A percentile compares a stretch with the other conserved stretches of the same genome.
phyloP scores from a whole-genome alignment of 2,329 filamentous ascomycete species.

The Xylaria multiplex region DNA sequence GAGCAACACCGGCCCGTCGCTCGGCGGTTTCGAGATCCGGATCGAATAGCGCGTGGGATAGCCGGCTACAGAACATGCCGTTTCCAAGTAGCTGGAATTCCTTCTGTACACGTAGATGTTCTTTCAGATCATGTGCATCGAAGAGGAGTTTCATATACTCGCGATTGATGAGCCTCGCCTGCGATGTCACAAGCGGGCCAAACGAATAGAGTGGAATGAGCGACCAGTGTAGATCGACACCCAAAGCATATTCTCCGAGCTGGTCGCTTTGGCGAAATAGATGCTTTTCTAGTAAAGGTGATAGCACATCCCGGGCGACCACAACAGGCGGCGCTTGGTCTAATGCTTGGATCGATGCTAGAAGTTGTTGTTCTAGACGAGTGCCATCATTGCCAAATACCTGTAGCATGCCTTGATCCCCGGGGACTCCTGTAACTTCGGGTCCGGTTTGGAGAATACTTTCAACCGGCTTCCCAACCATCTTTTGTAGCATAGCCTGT shows the following conservation, averaged over 20 bases:
- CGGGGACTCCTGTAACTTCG: neutral
- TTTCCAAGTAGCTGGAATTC: conserved; percentile 87
- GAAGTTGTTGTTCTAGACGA: conserved; percentile 59
- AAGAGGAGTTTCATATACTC: conserved; percentile 82
- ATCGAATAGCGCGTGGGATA: conserved; percentile 87
- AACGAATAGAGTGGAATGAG: conserved; percentile 77
- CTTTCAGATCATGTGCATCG: conserved; percentile 73
- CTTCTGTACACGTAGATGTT: conserved; percentile 78
- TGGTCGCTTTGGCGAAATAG: conserved; percentile 49
- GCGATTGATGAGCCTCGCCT: conserved; percentile 80
- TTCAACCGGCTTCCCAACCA: conserved; percentile 24
- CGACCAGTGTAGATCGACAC: conserved; percentile 65
- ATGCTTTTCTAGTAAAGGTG: conserved; percentile 53
- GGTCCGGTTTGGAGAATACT: neutral
- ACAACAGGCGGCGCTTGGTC: conserved; percentile 49
- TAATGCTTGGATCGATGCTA: conserved; percentile 61
- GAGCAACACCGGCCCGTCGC: conserved; percentile 73
- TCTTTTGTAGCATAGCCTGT: conserved; percentile 49
- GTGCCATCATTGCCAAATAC: conserved; percentile 61
- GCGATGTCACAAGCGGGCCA: conserved; percentile 75
- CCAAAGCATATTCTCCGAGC: conserved; percentile 36
- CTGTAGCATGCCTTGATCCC: conserved; percentile 48
- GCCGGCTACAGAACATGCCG: conserved; percentile 80
- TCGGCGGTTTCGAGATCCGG: conserved; percentile 84
- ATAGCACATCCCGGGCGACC: conserved; percentile 50